Evolutionary conservation across 768 basidiomycete genomes (phyloP), one percentile per base, ranked within the genome.

Genomic region (Auriscalpium microsporum): DNA sequence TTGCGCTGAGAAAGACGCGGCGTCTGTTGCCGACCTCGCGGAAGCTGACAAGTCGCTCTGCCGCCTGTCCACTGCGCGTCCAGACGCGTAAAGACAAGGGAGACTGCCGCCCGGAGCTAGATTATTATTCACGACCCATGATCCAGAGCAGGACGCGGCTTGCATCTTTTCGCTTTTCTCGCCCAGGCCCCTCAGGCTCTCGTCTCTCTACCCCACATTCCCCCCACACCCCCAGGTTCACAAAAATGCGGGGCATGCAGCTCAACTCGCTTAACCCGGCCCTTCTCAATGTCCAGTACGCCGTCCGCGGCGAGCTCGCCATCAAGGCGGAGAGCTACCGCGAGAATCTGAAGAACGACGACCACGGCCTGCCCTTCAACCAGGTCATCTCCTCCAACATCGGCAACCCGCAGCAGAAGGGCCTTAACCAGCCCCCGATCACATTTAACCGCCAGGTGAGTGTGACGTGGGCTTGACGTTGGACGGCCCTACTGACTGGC

Each of bases 401-500:
- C 57, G 95, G 95, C 10, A 98, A 99, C 66, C 95, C 96, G 0
- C 95, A 99, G 72, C 94, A 97, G 72, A 86, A 84, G 63, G 94
- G 94, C 0, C 78, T 99, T 52, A 85, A 97, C 71, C 95, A 99
- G 68, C 81, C 86, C 6, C 91, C 94, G 2, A 81, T 98, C 58
- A 96, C 95, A 5, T 98, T 91, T 68, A 80, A 83, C 56, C 78
- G 95, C 54, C 95, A 98, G 86, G 93, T 89, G 60, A 53, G 79
- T 63, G 34, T 55, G 42, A 45, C 17, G 21, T 42, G 21, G 37
- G 33, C 21, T 1, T 54, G 28, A 28, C 28, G 28, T 28, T 28
- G 5, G 5, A 28, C 28, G 28, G 28, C 28, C 28, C 28, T 28
- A 2, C 4, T 28, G 28, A 28, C 28, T 28, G 28, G 28, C 28